phyloP scores from a whole-genome alignment of 2,329 filamentous ascomycete genomes.

The Thielaviopsis euricoi region DNA sequence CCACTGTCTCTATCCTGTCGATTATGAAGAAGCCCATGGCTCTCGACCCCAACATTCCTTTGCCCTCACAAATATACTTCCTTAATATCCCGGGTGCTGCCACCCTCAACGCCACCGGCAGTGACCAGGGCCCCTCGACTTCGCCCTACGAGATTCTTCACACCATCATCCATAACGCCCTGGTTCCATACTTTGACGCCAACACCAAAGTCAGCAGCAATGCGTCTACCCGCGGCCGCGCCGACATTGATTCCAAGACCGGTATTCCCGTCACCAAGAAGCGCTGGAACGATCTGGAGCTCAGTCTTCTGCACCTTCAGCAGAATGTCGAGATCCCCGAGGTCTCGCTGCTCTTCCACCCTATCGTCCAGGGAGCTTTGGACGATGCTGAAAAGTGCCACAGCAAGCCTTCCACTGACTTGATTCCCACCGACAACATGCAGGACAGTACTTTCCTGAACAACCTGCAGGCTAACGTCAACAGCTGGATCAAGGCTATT shows the following conservation, averaged over 20 bases:
- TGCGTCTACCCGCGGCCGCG: conserved; percentile 51
- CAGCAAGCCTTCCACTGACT: conserved; percentile 56
- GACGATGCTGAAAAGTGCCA: conserved; percentile 56
- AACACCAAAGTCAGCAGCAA: conserved; percentile 64
- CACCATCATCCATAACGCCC: conserved; percentile 74
- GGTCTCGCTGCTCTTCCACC: conserved; percentile 71
- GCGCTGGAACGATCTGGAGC: conserved; percentile 83
- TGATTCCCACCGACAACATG: conserved; percentile 59
- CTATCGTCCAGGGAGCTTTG: conserved; percentile 70
- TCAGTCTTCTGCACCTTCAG: conserved; percentile 79
- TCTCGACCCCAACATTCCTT: conserved; percentile 66
- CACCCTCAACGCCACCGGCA: conserved; percentile 46
- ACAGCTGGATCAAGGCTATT: conserved; percentile 97
- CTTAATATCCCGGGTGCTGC: conserved; percentile 79
- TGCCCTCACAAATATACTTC: conserved; percentile 80
- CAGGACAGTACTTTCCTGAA: conserved; percentile 88
- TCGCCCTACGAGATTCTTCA: conserved; percentile 89
- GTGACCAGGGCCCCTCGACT: conserved; percentile 53
- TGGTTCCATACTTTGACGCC: conserved; percentile 94
- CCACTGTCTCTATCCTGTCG: conserved; percentile 73
- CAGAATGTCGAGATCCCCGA: conserved; percentile 98
- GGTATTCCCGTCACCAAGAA: conserved; percentile 96
- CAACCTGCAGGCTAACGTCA: conserved; percentile 81
- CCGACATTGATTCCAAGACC: conserved; percentile 79
- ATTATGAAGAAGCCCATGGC: conserved; percentile 80